Evolutionary conservation across 768 basidiomycete species (phyloP).

Genomic region (Auricularia heimuer): DNA sequence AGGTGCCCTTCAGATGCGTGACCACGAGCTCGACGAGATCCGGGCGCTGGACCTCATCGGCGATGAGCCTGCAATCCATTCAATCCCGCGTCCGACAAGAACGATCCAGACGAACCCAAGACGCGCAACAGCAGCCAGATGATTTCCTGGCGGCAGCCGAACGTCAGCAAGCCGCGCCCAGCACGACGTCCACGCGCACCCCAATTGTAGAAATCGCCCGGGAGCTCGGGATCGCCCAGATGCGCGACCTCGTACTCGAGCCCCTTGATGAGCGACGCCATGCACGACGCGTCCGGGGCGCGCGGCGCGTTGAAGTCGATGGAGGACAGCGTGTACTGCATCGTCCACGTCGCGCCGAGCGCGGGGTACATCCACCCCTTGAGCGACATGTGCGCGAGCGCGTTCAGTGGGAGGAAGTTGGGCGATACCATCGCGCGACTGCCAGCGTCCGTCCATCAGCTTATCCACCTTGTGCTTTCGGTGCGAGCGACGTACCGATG

Average conservation of each 20-base stretch:
- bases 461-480: not conserved
- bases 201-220: conserved; percentile 26
- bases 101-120: conserved; percentile 19
- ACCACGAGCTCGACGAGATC: conserved; percentile 23
- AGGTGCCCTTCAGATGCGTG: conserved; percentile 17
- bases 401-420: conserved; percentile 16
- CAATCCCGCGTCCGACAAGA: not conserved
- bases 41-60: conserved; percentile 22
- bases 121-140: conserved; percentile 19
- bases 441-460: not conserved
- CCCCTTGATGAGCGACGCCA: conserved; percentile 19
- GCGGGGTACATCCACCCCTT: conserved; percentile 28
- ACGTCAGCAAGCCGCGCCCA: too few species aligned
- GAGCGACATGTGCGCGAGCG: conserved; percentile 23
- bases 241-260: conserved; percentile 9
- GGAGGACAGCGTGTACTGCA: conserved; percentile 22
- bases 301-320: conserved; percentile 26
- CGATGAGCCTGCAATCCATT: conserved; percentile 15
- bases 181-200: not conserved
- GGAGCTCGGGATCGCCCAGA: not conserved
- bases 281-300: conserved; percentile 23
- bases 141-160: conserved; percentile 10
- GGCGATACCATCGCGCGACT: conserved; percentile 6
- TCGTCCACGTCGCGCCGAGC: conserved; percentile 22
- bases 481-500: conserved; percentile 18